Conservation (phyloP, 2,329 filamentous ascomycete species). For the Alternaria sp. region DNA sequence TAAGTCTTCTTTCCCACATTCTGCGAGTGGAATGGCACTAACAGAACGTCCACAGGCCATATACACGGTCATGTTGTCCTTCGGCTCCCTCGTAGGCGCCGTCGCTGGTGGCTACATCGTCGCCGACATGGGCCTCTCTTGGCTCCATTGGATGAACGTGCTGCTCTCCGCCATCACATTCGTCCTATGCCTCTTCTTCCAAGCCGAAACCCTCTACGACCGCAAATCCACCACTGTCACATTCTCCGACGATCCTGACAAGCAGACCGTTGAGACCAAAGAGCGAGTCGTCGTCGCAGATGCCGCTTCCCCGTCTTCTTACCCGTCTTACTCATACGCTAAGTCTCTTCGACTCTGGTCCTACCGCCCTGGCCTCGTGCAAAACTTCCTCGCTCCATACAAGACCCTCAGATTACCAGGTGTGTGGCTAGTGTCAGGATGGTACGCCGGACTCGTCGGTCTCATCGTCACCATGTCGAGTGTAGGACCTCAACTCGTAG, state of each 20-base stretch:
- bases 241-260: slow-evolving; percentile 17
- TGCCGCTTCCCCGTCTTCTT: slow-evolving; percentile 18
- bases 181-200: slow-evolving; percentile 44
- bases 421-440: slow-evolving; percentile 51
- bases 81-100: slow-evolving; percentile 49
- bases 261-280: slow-evolving; percentile 24
- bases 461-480: slow-evolving; percentile 49
- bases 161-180: slow-evolving; percentile 44
- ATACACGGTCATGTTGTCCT: slow-evolving; percentile 50
- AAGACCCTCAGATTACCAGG: slow-evolving; percentile 49
- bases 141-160: slow-evolving; percentile 53
- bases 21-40: background rate
- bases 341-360: slow-evolving; percentile 46
- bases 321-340: slow-evolving; percentile 41
- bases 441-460: slow-evolving; percentile 53
- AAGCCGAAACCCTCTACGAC: slow-evolving; percentile 51
- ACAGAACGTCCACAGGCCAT: slow-evolving; percentile 38
- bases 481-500: slow-evolving; percentile 48
- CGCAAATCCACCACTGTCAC: slow-evolving; percentile 30
- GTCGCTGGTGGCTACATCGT: slow-evolving; percentile 53
- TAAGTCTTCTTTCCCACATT: slow-evolving; percentile 11
- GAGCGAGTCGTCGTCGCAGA: slow-evolving; percentile 16
- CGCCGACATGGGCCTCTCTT: slow-evolving; percentile 40
- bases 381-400: slow-evolving; percentile 49
- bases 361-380: slow-evolving; percentile 43